Evolutionary conservation across 352 stramenopile genomes (phyloP).

Genomic region (Plasmopara muralis): DNA sequence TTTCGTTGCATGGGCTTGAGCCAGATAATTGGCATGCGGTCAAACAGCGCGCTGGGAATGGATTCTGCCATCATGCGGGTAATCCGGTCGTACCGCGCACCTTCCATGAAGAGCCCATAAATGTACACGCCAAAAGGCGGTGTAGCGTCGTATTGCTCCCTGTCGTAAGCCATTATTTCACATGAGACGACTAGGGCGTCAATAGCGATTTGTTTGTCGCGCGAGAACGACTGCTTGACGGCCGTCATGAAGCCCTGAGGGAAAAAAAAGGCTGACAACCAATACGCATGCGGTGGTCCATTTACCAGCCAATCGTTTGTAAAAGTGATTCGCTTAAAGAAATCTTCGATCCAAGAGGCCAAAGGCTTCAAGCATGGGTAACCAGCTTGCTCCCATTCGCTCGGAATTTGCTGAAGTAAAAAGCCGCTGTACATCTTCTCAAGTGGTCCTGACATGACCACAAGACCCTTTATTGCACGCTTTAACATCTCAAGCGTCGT

Average conservation of each 20-base stretch:
- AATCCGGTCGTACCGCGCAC: conserved; percentile 82
- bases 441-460: conserved; percentile 86
- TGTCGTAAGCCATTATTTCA: conserved; percentile 70
- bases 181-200: conserved; percentile 86
- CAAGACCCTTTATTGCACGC: conserved; percentile 83
- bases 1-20: conserved; percentile 76
- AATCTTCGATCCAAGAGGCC: conserved; percentile 89
- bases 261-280: conserved; percentile 94
- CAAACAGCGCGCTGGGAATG: conserved; percentile 82
- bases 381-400: conserved; percentile 83
- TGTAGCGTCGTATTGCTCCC: conserved; percentile 51
- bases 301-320: conserved; percentile 80
- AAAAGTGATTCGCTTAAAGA: conserved; percentile 82
- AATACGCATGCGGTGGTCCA: conserved; percentile 79
- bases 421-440: conserved; percentile 92
- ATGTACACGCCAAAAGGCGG: conserved; percentile 90
- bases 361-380: conserved; percentile 91
- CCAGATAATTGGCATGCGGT: conserved; percentile 89
- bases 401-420: conserved; percentile 84
- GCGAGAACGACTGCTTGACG: conserved; percentile 90
- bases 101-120: conserved; percentile 93
- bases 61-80: conserved; percentile 83
- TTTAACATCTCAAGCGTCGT: conserved; percentile 82
- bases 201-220: conserved; percentile 88
- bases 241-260: conserved; percentile 94